These are phyloP conservation scores for Xylaria sp. DNA, from an alignment of 2,329 filamentous ascomycete species.

Conservation along the genomic window DNA sequence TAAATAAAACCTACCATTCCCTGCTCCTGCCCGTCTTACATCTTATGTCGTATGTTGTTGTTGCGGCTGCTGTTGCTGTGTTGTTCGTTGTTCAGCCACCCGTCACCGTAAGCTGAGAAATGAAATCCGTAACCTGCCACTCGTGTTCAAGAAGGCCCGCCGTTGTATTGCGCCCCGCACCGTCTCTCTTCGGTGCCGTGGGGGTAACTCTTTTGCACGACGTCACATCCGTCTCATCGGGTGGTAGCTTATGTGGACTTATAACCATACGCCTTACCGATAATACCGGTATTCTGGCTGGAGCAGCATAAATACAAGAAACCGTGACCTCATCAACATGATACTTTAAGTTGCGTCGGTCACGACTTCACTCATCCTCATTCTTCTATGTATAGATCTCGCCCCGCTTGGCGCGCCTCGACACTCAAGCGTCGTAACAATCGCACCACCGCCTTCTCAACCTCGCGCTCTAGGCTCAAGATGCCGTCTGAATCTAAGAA, in stretches of 20 bases:
- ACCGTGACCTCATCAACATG: not conserved
- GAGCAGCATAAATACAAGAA: not conserved
- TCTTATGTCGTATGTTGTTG: conserved; percentile 20
- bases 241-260: conserved; percentile 16
- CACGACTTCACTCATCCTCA: not conserved
- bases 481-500: conserved; percentile 51
- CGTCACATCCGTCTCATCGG: conserved; percentile 40
- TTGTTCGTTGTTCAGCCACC: not conserved
- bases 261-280: not conserved
- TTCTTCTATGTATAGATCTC: conserved; percentile 39
- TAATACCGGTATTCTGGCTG: not conserved
- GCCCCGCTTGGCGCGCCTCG: conserved; percentile 30
- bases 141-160: not conserved
- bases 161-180: conserved; percentile 16
- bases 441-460: conserved; percentile 33
- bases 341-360: conserved; percentile 12
- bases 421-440: conserved; percentile 28
- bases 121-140: not conserved
- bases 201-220: conserved; percentile 37
- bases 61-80: too few relatives aligned
- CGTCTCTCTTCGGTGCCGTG: conserved; percentile 9
- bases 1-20: conserved; percentile 15
- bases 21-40: conserved; percentile 5
- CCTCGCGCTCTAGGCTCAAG: conserved; percentile 17
- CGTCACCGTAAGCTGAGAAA: conserved; percentile 4